Conservation (phyloP, 441 rosid species). For the Erodium chrysanthum region DNA sequence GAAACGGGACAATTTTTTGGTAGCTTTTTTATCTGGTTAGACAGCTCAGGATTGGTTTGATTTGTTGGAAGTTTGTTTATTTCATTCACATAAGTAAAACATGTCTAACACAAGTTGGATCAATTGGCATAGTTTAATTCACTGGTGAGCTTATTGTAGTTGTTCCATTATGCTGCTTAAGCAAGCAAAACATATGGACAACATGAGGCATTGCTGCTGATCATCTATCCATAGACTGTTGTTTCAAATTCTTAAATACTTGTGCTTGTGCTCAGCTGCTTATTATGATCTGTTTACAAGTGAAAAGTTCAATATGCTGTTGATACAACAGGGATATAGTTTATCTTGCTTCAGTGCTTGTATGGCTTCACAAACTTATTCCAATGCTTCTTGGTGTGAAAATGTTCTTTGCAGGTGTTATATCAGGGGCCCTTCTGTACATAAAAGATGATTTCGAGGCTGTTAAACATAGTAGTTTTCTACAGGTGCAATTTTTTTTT, state of each 20-base stretch:
- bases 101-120: neutral
- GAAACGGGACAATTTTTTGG: neutral
- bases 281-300: neutral
- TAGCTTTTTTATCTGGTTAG: neutral
- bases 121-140: neutral
- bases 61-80: neutral
- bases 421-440: slow-evolving; percentile 80
- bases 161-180: neutral
- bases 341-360: neutral
- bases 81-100: neutral
- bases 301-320: neutral
- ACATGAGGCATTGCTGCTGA: neutral
- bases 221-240: neutral
- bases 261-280: neutral
- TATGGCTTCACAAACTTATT: neutral
- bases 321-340: neutral
- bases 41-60: neutral
- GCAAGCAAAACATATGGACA: neutral
- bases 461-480: slow-evolving; percentile 39
- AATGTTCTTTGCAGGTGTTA: slow-evolving; percentile 34
- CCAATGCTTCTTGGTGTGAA: neutral
- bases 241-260: neutral
- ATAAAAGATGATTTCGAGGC: slow-evolving; percentile 51
- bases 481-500: slow-evolving; percentile 33
- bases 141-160: neutral